Evolutionary conservation across 1,284 basidiomycete genomes (phyloP), one percentile per base, ranked within the genome.

Genomic region (Austroboletus novae-zelandiae): DNA sequence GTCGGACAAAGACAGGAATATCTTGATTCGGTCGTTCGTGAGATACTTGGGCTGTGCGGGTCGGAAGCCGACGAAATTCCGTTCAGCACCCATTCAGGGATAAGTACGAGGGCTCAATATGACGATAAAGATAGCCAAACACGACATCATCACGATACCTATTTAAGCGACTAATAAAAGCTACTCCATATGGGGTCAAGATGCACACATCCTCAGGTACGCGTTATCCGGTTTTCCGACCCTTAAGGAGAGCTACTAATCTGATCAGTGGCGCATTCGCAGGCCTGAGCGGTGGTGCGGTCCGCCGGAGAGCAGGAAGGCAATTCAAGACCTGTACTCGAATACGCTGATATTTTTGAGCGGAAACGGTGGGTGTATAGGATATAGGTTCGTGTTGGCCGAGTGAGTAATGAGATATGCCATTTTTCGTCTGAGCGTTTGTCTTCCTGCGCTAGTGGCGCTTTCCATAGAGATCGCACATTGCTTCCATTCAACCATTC

Each of bases 331-430:
- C 17, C 65, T 87, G 48, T 86, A 79, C 67, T 77, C 82, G 2
- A 81, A 83, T 59, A 75, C 78, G 27, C 61, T 89, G 49, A 86
- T 86, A 15, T 91, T 89, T 69, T 67, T 86, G 43, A 77, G 75
- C 54, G 79, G 78, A 48, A 74, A 81, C 56, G 71, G 87, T 48
- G 81, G 82, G 36, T 89, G 86, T 63, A 86, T 89, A 57, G 85
- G 86, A 8, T 88, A 81, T 64, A 76, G 78, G 57, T 89, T 90
- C 59, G 84, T 86, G 8, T 59, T 90, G 41, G 74, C 76, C 25
- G 85, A 90, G 83, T 84, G 62, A 71, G 81, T 78, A 15, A 20
- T 23, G 23, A 35, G 20, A 32, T 48, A 40, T 18, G 44, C 23
- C 51, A 42, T 34, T 34, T 17, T 36, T 39, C 43, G 11, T 41